phyloP scores from a whole-genome alignment of 345 rosid species.

The Carallia brachiata region DNA sequence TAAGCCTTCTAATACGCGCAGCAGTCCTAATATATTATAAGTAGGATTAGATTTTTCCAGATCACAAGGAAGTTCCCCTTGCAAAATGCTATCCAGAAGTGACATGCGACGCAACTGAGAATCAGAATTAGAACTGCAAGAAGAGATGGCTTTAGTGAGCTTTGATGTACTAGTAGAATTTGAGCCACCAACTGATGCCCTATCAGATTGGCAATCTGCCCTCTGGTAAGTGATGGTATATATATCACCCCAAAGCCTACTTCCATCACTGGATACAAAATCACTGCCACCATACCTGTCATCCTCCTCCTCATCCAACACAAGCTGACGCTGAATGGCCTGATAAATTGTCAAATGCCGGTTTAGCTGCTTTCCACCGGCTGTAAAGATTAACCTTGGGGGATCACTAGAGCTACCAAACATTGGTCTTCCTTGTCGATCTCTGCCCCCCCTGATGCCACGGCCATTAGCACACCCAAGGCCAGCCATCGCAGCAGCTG shows the following conservation, averaged over 20 bases:
- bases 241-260: conserved; percentile 84
- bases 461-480: conserved; percentile 87
- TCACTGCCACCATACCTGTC: conserved; percentile 84
- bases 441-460: conserved; percentile 91
- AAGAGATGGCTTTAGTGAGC: conserved; percentile 50
- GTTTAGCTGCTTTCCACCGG: conserved; percentile 88
- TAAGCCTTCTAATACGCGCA: conserved; percentile 87
- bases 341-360: conserved; percentile 95
- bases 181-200: conserved; percentile 61
- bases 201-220: conserved; percentile 79
- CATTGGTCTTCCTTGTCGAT: conserved; percentile 75
- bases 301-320: conserved; percentile 86
- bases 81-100: conserved; percentile 88
- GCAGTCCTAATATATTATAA: conserved; percentile 73
- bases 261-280: conserved; percentile 82
- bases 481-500: conserved; percentile 99
- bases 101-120: conserved; percentile 49
- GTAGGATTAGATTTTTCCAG: conserved; percentile 92
- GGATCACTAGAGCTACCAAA: conserved; percentile 69
- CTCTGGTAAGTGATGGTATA: conserved; percentile 86
- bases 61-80: conserved; percentile 89
- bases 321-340: conserved; percentile 94
- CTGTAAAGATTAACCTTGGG: conserved; percentile 73
- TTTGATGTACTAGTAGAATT: conserved; percentile 49
- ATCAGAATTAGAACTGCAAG: conserved; percentile 48